Evolutionary conservation across 1,139 yeast species (phyloP).

Genomic region (Suhomyces panamericanus): DNA sequence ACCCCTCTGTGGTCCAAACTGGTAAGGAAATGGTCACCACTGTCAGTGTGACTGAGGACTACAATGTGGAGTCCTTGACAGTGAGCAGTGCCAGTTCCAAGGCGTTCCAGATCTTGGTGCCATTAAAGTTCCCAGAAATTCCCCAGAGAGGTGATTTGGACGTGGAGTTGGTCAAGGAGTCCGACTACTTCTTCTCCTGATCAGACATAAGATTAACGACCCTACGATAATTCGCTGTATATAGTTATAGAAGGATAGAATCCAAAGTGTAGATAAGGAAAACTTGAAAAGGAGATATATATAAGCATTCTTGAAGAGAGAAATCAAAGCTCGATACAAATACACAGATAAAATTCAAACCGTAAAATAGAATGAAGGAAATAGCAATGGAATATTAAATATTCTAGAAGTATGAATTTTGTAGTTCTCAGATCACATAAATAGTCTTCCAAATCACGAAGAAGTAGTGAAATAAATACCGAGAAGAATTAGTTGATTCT

Average conservation of each 20-base stretch:
- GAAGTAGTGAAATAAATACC: too few relatives aligned
- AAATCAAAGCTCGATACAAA: too few relatives aligned
- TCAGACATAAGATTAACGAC: neutral
- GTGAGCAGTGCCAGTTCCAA: conserved; percentile 29
- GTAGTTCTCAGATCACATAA: too few relatives aligned
- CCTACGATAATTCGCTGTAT: conserved; percentile 4
- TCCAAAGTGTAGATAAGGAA: neutral
- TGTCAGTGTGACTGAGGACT: conserved; percentile 59
- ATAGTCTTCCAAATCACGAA: too few relatives aligned
- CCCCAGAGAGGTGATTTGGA: conserved; percentile 87
- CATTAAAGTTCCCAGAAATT: conserved; percentile 68
- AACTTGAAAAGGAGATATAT: neutral
- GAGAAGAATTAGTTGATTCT: too few relatives aligned
- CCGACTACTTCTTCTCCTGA: conserved; percentile 75
- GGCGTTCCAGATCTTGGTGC: conserved; percentile 48
- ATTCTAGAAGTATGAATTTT: too few relatives aligned
- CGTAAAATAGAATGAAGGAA: too few relatives aligned
- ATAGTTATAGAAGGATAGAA: conserved; percentile 3
- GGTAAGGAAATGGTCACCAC: conserved; percentile 72
- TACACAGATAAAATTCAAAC: too few relatives aligned
- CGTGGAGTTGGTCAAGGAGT: conserved; percentile 66
- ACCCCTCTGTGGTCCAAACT: conserved; percentile 47
- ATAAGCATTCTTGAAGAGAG: too few relatives aligned
- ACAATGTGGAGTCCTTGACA: conserved; percentile 28
- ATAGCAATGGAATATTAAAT: too few relatives aligned